Percentiles rank a stretch among this genome's conserved stretches.
These are phyloP conservation scores for Bigelowiella natans DNA, from an alignment of 78 protist genomes.

Conservation along the genomic window DNA sequence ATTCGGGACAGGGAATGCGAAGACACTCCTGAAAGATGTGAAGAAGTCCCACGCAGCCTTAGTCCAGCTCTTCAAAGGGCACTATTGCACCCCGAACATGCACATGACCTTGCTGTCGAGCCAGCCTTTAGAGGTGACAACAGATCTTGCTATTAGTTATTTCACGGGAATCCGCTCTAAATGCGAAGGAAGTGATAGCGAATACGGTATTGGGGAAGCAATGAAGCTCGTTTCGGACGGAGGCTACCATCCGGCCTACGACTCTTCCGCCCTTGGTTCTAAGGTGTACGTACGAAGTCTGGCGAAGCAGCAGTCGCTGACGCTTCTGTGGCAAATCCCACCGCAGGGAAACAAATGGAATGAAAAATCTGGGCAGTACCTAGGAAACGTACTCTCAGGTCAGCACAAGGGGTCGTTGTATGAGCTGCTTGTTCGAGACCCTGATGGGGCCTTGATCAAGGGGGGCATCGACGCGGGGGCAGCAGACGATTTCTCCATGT, in stretches of 20 bases:
- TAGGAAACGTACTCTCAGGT: not conserved
- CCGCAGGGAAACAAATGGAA: not conserved
- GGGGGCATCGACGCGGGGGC: too few species aligned
- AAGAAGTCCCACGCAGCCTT: not conserved
- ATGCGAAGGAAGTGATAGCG: not conserved
- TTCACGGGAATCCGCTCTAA: not conserved
- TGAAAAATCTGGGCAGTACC: not conserved
- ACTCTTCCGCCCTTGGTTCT: not conserved
- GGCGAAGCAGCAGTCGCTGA: not conserved
- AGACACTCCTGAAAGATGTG: not conserved
- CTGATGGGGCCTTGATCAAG: too few species aligned
- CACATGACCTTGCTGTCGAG: not conserved
- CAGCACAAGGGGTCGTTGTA: not conserved
- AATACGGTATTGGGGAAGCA: not conserved
- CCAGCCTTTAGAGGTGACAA: not conserved
- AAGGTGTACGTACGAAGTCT: not conserved
- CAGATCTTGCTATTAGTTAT: not conserved
- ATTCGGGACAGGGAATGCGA: constrained; percentile 8
- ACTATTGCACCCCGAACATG: not conserved
- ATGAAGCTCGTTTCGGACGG: not conserved
- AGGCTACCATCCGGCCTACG: not conserved
- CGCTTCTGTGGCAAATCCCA: not conserved
- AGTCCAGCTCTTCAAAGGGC: not conserved
- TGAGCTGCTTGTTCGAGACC: not conserved
- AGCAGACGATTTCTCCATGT: not conserved